A percentile compares a stretch with the other conserved stretches of the same genome.
These are phyloP conservation scores for Bipolaris victoriae DNA, from an alignment of 2,329 filamentous ascomycete species.

Conservation along the genomic window DNA sequence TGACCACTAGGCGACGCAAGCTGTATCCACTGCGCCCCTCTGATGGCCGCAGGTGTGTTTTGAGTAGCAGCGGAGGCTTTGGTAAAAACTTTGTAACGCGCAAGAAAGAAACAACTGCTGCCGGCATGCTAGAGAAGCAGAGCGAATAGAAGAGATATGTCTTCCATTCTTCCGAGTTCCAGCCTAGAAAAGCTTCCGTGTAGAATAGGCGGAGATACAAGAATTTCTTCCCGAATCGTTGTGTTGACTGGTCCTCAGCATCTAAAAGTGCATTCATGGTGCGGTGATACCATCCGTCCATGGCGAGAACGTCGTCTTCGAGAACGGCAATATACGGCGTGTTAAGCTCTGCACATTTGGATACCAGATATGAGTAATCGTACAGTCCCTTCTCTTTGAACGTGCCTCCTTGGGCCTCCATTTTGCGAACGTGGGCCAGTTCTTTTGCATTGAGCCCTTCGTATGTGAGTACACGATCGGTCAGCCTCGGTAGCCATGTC, in stretches of 20 bases:
- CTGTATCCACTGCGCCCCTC: not conserved
- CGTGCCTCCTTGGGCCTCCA: conserved; percentile 34
- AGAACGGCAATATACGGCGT: conserved; percentile 53
- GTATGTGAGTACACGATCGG: conserved; percentile 53
- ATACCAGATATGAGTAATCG: conserved; percentile 54
- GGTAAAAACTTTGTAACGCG: conserved; percentile 25
- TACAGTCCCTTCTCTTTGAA: conserved; percentile 52
- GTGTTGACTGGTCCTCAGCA: conserved; percentile 41
- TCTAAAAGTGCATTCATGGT: conserved; percentile 46
- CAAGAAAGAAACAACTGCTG: conserved; percentile 34
- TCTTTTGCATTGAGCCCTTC: conserved; percentile 38
- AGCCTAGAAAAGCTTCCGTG: conserved; percentile 54
- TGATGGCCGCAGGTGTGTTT: conserved; percentile 9
- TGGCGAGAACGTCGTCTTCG: conserved; percentile 56
- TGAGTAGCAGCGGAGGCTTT: conserved; percentile 24
- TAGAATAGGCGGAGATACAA: conserved; percentile 57
- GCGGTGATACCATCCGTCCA: conserved; percentile 57
- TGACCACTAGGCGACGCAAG: conserved; percentile 24
- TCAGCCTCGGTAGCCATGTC: conserved; percentile 49
- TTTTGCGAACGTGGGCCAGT: conserved; percentile 43
- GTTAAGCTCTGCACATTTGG: conserved; percentile 48
- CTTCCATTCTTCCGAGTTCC: conserved; percentile 53
- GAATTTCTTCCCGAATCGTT: conserved; percentile 34
- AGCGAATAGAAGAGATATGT: conserved; percentile 48
- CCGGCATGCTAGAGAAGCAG: conserved; percentile 24